Percentiles rank a stretch among this genome's conserved stretches.
Evolutionary conservation across 148 eudicot genomes (phyloP).

Genomic region (Talinum fruticosum): DNA sequence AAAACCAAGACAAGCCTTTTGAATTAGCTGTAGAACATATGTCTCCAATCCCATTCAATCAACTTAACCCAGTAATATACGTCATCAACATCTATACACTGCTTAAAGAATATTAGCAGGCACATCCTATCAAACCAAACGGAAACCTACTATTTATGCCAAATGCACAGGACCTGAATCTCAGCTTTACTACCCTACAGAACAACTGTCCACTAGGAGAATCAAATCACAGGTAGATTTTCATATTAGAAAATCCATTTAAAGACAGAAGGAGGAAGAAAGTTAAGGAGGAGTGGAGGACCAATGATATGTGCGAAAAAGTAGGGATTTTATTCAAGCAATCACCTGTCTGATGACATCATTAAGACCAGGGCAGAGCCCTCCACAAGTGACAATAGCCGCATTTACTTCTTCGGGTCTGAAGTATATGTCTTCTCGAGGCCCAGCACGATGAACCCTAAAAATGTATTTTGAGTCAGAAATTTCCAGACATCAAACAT

Average conservation of each 20-base stretch:
- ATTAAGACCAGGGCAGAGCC: constrained; percentile 96
- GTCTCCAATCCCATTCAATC: too few relatives aligned
- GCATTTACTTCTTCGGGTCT: constrained; percentile 97
- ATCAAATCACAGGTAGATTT: too few relatives aligned
- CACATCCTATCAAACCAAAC: too few relatives aligned
- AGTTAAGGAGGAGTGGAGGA: not conserved
- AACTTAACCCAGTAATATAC: too few relatives aligned
- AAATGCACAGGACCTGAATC: too few relatives aligned
- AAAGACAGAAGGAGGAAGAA: not conserved
- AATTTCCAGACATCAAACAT: not conserved
- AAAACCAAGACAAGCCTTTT: not conserved
- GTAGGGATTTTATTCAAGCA: constrained; percentile 3
- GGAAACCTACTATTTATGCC: too few relatives aligned
- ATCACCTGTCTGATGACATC: constrained; percentile 93
- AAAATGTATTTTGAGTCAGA: constrained; percentile 2
- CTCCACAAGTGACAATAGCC: constrained; percentile 96
- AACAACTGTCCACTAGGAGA: too few relatives aligned
- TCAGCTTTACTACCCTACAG: too few relatives aligned
- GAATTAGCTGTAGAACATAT: too few relatives aligned
- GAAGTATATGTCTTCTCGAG: constrained; percentile 87
- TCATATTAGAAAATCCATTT: not conserved
- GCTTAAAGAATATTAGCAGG: too few relatives aligned
- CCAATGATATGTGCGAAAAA: not conserved
- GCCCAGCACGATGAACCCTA: constrained; percentile 99
- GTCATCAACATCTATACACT: too few relatives aligned